These are phyloP conservation scores for Inga laurina DNA, from an alignment of 306 rosid species.

Conservation along the genomic window DNA sequence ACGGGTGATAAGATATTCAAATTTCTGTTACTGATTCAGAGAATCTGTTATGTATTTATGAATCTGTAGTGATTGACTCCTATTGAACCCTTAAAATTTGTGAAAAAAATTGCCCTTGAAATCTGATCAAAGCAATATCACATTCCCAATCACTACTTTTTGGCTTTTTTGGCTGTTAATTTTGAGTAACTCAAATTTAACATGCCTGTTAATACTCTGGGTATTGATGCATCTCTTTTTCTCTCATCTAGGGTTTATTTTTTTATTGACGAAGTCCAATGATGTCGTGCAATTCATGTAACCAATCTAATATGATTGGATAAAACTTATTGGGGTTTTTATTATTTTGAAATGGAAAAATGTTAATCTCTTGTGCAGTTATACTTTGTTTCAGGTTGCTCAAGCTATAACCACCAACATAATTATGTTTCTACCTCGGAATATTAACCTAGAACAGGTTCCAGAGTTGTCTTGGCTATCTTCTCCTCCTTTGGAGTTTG, in stretches of 20 bases:
- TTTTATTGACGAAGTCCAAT: neutral
- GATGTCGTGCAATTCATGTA: neutral
- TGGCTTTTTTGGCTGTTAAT: neutral
- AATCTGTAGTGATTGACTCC: neutral
- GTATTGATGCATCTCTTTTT: neutral
- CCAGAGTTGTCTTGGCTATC: conserved; percentile 43
- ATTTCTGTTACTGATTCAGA: neutral
- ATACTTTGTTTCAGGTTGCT: conserved; percentile 40
- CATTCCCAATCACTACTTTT: neutral
- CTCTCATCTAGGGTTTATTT: neutral
- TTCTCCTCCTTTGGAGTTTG: conserved; percentile 43
- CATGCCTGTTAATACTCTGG: neutral
- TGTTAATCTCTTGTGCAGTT: conserved; percentile 11
- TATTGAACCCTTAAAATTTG: neutral
- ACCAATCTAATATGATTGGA: neutral
- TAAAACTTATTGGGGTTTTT: neutral
- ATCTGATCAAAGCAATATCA: neutral
- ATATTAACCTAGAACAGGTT: conserved; percentile 37
- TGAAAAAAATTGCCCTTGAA: neutral
- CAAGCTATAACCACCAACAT: conserved; percentile 41
- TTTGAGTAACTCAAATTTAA: neutral
- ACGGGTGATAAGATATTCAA: neutral
- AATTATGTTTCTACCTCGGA: conserved; percentile 42
- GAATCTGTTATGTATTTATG: neutral
- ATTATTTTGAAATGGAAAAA: neutral